phyloP scores from a whole-genome alignment of 108 stramenopile genomes.

The Ochromonas danica region DNA sequence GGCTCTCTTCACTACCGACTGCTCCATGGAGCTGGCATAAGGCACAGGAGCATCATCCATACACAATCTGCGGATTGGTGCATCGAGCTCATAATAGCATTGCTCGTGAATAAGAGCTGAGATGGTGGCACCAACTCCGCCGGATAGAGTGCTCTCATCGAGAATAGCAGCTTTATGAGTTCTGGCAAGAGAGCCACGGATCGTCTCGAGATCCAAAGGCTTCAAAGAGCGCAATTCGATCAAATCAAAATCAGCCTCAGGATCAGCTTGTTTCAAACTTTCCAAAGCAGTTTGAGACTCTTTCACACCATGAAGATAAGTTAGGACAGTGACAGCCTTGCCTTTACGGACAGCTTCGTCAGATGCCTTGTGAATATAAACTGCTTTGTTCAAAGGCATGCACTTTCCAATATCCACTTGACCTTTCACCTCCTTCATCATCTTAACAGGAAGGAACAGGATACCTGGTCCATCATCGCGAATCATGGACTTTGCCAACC shows the following conservation, averaged over 20 bases:
- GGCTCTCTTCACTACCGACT: constrained; percentile 87
- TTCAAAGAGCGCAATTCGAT: constrained; percentile 93
- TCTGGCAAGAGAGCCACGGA: constrained; percentile 63
- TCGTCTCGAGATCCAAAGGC: constrained; percentile 93
- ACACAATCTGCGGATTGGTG: constrained; percentile 88
- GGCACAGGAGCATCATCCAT: constrained; percentile 98
- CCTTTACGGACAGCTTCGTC: constrained; percentile 66
- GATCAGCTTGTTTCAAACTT: constrained; percentile 58
- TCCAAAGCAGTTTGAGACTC: constrained; percentile 74
- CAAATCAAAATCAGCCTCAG: constrained; percentile 87
- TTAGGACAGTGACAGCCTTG: constrained; percentile 91
- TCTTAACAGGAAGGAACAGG: constrained; percentile 94
- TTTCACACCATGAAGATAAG: constrained; percentile 95
- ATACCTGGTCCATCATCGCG: constrained; percentile 97
- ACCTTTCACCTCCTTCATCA: constrained; percentile 96
- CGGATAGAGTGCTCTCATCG: constrained; percentile 90
- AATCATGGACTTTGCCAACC: constrained; percentile 95
- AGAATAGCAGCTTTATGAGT: constrained; percentile 75
- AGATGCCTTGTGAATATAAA: constrained; percentile 77
- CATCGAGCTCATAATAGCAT: constrained; percentile 89
- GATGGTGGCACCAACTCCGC: constrained; percentile 94
- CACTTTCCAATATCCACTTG: constrained; percentile 79
- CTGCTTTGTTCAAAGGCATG: constrained; percentile 88
- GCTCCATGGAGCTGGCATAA: constrained; percentile 91
- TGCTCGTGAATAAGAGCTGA: constrained; percentile 87